A percentile compares a stretch with the other conserved stretches of the same genome.
Conservation (phyloP, 2,329 filamentous ascomycete species). For the Rugonectria rugulosa region DNA sequence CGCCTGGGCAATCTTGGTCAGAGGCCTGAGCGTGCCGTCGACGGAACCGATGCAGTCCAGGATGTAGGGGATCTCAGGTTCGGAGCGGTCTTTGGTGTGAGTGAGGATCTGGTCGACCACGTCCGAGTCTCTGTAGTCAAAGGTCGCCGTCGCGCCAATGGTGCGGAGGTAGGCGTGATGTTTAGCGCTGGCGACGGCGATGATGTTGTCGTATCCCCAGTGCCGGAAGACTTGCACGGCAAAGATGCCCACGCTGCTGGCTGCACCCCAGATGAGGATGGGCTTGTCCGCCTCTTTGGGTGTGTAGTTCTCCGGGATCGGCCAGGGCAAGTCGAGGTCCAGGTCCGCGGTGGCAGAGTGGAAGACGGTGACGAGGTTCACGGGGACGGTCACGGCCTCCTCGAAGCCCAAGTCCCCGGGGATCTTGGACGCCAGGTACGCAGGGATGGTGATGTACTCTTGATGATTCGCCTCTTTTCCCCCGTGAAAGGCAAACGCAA, state of each 20-base stretch:
- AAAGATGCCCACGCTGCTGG: slow-evolving; percentile 60
- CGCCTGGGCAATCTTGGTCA: slow-evolving; percentile 57
- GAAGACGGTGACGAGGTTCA: slow-evolving; percentile 67
- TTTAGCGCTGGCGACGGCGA: slow-evolving; percentile 55
- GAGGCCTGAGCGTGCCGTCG: slow-evolving; percentile 54
- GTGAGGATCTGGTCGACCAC: slow-evolving; percentile 47
- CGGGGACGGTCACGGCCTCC: slow-evolving; percentile 61
- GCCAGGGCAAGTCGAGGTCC: slow-evolving; percentile 63
- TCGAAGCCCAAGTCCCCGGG: slow-evolving; percentile 50
- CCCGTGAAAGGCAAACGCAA: slow-evolving; percentile 60
- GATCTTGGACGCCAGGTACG: slow-evolving; percentile 57
- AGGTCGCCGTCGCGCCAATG: slow-evolving; percentile 54
- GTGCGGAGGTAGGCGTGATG: slow-evolving; percentile 53
- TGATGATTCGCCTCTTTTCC: slow-evolving; percentile 61
- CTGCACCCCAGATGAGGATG: slow-evolving; percentile 61
- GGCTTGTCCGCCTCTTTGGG: slow-evolving; percentile 46
- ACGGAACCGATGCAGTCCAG: slow-evolving; percentile 65
- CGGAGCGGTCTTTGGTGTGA: slow-evolving; percentile 15
- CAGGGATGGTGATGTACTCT: slow-evolving; percentile 60
- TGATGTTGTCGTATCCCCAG: slow-evolving; percentile 60
- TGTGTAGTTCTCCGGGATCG: slow-evolving; percentile 53
- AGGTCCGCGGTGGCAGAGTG: slow-evolving; percentile 61
- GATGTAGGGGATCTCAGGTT: slow-evolving; percentile 51
- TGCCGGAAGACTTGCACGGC: slow-evolving; percentile 58
- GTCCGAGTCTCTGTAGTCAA: slow-evolving; percentile 53